Evolutionary conservation across 371 early-diverging fungal genomes (phyloP).

Genomic region (Mortierella sp.): DNA sequence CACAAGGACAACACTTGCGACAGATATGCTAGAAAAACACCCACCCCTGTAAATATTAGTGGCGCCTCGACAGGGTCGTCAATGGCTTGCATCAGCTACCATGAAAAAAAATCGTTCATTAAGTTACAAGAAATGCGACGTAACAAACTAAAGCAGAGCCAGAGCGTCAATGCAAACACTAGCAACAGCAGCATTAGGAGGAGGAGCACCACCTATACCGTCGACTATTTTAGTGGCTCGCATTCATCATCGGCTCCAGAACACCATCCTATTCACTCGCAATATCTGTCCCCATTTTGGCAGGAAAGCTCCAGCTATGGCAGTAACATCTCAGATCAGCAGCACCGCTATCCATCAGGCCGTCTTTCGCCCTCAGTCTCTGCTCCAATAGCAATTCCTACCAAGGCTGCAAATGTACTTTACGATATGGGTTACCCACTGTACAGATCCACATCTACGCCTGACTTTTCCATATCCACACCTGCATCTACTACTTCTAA

Average conservation of each 20-base stretch:
- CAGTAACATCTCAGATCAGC: neutral
- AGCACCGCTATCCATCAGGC: neutral
- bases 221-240: neutral
- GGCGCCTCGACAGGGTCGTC: neutral
- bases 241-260: neutral
- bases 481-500: neutral
- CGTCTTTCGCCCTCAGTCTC: neutral
- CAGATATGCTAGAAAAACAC: neutral
- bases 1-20: neutral
- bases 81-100: slow-evolving; percentile 12
- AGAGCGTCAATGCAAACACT: neutral
- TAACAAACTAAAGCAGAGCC: slow-evolving; percentile 5
- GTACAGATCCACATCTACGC: slow-evolving; percentile 1
- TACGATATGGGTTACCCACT: slow-evolving; percentile 12
- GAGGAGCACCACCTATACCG: neutral
- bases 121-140: slow-evolving; percentile 20
- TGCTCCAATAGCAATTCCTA: neutral
- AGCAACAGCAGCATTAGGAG: neutral
- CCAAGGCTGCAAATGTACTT: slow-evolving; percentile 17
- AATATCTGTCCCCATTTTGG: neutral
- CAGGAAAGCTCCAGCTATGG: neutral
- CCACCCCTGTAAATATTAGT: neutral
- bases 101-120: slow-evolving; percentile 18
- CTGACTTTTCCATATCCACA: neutral
- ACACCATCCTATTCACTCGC: neutral